Evolutionary conservation across 306 rosid species (phyloP), one percentile per base, ranked within the genome.

Genomic region (Ziziphus jujuba): DNA sequence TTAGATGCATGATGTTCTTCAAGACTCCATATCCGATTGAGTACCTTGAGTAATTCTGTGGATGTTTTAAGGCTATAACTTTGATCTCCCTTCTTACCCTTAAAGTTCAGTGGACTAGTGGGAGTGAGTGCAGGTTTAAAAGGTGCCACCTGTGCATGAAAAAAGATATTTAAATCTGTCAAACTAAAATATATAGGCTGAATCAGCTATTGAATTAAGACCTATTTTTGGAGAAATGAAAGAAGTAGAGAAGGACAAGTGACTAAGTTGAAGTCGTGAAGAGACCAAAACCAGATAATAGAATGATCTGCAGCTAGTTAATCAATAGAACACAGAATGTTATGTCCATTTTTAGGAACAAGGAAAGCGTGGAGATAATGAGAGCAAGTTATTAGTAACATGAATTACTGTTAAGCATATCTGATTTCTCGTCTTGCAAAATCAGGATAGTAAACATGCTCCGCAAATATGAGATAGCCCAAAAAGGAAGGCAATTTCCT

Each of bases 1-100:
- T 76, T 84, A 22, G 89, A 84, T 33, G 81, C 78, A 17, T 84
- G 86, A 12, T 84, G 86, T 56, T 91, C 96, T 81, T 91, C 96
- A 45, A 86, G 86, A 66, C 86, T 79, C 86, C 87, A 84, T 61
- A 91, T 82, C 20, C 83, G 84, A 67, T 88, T 82, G 20, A 91
- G 84, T 47, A 84, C 79, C 75, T 71, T 88, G 45, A 84, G 79
- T 60, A 88, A 74, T 76, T 86, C 84, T 35, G 76, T 67, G 22
- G 92, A 82, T 1, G 89, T 88, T 71, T 73, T 66, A 22, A 65
- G 66, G 61, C 70, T 35, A 69, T 38, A 44, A 40, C 80, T 76
- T 36, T 90, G 70, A 49, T 80, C 81, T 22, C 79, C 73, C 71
- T 66, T 77, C 64, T 61, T 76, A 31, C 72, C 68, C 73, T 75